Evolutionary conservation across 305 asterid genomes (phyloP).

Genomic region (Fraxinus baroniana): DNA sequence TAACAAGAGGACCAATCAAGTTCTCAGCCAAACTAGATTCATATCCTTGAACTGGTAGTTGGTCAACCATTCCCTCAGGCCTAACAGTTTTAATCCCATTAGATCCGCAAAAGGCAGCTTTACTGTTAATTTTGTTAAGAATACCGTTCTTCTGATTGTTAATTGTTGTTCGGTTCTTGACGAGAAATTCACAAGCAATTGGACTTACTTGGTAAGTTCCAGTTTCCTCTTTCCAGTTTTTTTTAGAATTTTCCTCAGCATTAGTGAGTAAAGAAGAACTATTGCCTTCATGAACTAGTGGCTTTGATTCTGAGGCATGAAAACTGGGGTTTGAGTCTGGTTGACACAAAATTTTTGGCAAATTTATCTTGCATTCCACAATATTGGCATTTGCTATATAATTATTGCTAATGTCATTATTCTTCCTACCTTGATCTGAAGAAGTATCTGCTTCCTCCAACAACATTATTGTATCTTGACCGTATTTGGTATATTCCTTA

Average conservation of each 20-base stretch:
- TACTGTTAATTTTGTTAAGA: slow-evolving; percentile 19
- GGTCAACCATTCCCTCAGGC: slow-evolving; percentile 28
- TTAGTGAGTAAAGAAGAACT: slow-evolving; percentile 26
- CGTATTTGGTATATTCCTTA: slow-evolving; percentile 32
- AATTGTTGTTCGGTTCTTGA: slow-evolving; percentile 38
- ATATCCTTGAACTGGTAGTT: slow-evolving; percentile 23
- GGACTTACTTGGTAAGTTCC: slow-evolving; percentile 30
- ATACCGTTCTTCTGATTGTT: slow-evolving; percentile 21
- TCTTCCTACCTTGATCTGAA: slow-evolving; percentile 25
- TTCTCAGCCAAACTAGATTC: slow-evolving; percentile 24
- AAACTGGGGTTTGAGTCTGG: slow-evolving; percentile 28
- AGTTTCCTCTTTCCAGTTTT: slow-evolving; percentile 25
- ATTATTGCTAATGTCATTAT: slow-evolving; percentile 14
- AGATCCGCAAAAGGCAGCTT: slow-evolving; percentile 20
- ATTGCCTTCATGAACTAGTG: slow-evolving; percentile 22
- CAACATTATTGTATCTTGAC: slow-evolving; percentile 20
- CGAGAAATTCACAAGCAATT: slow-evolving; percentile 33
- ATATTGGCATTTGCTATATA: slow-evolving; percentile 24
- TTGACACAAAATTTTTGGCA: slow-evolving; percentile 37
- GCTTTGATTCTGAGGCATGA: slow-evolving; percentile 29
- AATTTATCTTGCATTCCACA: slow-evolving; percentile 32
- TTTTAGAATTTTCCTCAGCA: slow-evolving; percentile 29
- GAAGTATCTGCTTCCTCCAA: slow-evolving; percentile 29
- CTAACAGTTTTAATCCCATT: slow-evolving; percentile 23
- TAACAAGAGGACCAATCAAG: slow-evolving; percentile 22